phyloP scores from a whole-genome alignment of 441 rosid species.

The Croton setiger region DNA sequence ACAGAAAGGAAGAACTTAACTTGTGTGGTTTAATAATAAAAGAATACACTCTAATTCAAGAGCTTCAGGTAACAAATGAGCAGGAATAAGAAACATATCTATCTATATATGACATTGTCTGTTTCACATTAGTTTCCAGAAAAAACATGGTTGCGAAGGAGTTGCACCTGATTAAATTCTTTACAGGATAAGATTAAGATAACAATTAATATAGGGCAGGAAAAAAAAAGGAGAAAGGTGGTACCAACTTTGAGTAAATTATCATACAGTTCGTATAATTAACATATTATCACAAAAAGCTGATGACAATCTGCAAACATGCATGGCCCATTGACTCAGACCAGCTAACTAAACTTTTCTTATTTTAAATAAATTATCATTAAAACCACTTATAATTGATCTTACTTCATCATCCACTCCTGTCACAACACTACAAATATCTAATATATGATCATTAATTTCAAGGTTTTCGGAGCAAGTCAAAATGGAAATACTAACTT shows the following conservation, averaged over 20 bases:
- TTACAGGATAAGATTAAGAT: not conserved
- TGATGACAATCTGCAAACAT: not conserved
- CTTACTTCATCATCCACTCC: not conserved
- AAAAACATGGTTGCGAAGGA: not conserved
- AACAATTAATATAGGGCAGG: not conserved
- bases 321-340: conserved; percentile 8
- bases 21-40: not conserved
- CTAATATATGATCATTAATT: not conserved
- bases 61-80: not conserved
- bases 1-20: not conserved
- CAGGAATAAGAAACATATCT: not conserved
- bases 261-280: not conserved
- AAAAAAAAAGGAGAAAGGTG: not conserved
- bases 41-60: not conserved
- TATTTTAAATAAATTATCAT: not conserved
- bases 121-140: not conserved
- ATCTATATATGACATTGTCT: not conserved
- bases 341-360: conserved; percentile 8
- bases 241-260: not conserved
- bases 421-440: not conserved
- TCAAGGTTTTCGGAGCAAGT: not conserved
- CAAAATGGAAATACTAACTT: not conserved
- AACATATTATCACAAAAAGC: not conserved
- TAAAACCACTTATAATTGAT: not conserved
- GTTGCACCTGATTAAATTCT: conserved; percentile 3